A percentile compares a stretch with the other conserved stretches of the same genome.
Evolutionary conservation across 306 rosid genomes (phyloP).

Genomic region (Ziziphus jujuba): DNA sequence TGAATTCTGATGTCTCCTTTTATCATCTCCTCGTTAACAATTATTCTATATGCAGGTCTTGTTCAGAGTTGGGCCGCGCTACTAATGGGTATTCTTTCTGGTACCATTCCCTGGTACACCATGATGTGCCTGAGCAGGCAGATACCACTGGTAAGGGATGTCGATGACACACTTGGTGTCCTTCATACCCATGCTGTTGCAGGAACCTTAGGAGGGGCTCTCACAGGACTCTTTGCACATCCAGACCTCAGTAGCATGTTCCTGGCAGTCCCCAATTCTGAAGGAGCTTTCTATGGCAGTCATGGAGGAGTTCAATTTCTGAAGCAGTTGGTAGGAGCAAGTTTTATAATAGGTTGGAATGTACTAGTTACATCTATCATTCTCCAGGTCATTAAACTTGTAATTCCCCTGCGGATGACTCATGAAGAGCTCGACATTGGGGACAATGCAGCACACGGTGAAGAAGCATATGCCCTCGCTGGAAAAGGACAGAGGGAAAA

Average conservation of each 20-base stretch:
- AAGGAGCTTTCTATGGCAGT: conserved; percentile 20
- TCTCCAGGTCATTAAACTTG: neutral
- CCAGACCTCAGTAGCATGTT: conserved; percentile 13
- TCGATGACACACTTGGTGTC: conserved; percentile 27
- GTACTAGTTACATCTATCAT: conserved; percentile 13
- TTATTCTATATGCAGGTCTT: conserved; percentile 10
- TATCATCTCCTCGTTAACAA: neutral
- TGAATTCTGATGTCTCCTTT: neutral
- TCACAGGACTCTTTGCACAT: conserved; percentile 19
- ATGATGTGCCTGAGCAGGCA: conserved; percentile 23
- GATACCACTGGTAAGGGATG: neutral
- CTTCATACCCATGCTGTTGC: conserved; percentile 22
- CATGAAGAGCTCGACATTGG: conserved; percentile 14
- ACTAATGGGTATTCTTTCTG: conserved; percentile 23
- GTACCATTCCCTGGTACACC: conserved; percentile 24
- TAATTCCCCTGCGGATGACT: conserved; percentile 5
- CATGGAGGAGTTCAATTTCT: conserved; percentile 6
- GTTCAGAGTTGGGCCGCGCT: conserved; percentile 30
- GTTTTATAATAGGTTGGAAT: conserved; percentile 26
- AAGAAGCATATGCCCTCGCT: conserved; percentile 24
- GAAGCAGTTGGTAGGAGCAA: conserved; percentile 20
- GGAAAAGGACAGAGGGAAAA: conserved; percentile 15
- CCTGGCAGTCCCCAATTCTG: neutral
- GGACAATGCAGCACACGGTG: conserved; percentile 26
- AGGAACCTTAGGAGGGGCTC: conserved; percentile 20